phyloP scores from a whole-genome alignment of 805 yeast genomes.

The Monosporozyma aquatica region DNA sequence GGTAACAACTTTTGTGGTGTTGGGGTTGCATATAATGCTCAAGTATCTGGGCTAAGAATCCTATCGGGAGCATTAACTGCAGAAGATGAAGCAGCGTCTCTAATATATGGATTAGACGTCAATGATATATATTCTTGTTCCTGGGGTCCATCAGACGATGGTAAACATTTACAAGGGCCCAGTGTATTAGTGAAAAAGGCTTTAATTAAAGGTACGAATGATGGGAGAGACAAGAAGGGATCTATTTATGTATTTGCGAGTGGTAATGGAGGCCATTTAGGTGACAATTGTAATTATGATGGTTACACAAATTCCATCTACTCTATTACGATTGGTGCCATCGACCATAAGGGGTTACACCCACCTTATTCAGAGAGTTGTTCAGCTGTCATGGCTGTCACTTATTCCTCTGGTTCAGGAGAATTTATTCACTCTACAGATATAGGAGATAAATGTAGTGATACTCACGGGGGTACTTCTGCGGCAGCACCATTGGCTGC shows the following conservation, averaged over 20 bases:
- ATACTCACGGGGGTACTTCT: slow-evolving; percentile 88
- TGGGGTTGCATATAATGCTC: slow-evolving; percentile 86
- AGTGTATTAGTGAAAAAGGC: slow-evolving; percentile 71
- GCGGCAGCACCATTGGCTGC: slow-evolving; percentile 99
- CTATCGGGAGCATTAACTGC: slow-evolving; percentile 70
- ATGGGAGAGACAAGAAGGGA: slow-evolving; percentile 77
- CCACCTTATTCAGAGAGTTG: slow-evolving; percentile 90
- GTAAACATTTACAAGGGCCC: slow-evolving; percentile 78
- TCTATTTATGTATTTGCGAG: slow-evolving; percentile 90
- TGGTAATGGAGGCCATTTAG: slow-evolving; percentile 80
- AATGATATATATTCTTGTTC: slow-evolving; percentile 95
- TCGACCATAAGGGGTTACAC: slow-evolving; percentile 78
- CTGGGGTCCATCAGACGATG: slow-evolving; percentile 98
- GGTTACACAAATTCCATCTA: slow-evolving; percentile 95
- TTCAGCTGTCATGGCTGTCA: slow-evolving; percentile 87
- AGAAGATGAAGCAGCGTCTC: slow-evolving; percentile 86
- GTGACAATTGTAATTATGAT: slow-evolving; percentile 91
- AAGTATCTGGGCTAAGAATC: slow-evolving; percentile 85
- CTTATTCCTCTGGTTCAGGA: slow-evolving; percentile 85
- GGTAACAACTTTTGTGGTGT: slow-evolving; percentile 83
- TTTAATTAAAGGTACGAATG: slow-evolving; percentile 69
- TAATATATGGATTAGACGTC: slow-evolving; percentile 67
- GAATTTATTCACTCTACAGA: slow-evolving; percentile 88
- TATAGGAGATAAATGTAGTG: slow-evolving; percentile 57
- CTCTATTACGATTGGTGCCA: slow-evolving; percentile 90